Conservation (phyloP, 2,329 filamentous ascomycete genomes). For the Rhinocladiella similis region DNA sequence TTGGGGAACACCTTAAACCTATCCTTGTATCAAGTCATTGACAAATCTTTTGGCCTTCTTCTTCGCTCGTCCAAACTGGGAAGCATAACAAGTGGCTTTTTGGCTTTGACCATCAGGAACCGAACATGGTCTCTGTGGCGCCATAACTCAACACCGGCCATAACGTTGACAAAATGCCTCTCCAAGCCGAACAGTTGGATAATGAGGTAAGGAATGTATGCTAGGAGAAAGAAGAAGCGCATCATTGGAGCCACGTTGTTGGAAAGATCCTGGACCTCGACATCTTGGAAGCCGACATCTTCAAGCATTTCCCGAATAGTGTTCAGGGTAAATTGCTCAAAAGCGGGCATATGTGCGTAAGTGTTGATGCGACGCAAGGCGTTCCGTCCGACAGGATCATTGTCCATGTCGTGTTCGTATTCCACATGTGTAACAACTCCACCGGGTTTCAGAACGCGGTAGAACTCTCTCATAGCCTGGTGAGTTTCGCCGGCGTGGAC, state of each 20-base stretch:
- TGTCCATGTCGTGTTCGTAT: conserved; percentile 50
- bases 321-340: conserved; percentile 32
- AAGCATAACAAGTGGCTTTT: conserved; percentile 20
- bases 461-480: conserved; percentile 48
- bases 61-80: background rate
- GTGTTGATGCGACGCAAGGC: conserved; percentile 19
- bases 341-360: conserved; percentile 37
- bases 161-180: conserved; percentile 32
- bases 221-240: conserved; percentile 49
- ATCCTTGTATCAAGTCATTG: no score
- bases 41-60: no score
- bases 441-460: conserved; percentile 49
- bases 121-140: conserved; percentile 33
- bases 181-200: conserved; percentile 47
- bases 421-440: conserved; percentile 42
- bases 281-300: conserved; percentile 48
- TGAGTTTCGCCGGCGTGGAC: conserved; percentile 54
- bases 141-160: conserved; percentile 21
- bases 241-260: conserved; percentile 51
- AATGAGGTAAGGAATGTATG: conserved; percentile 49
- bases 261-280: conserved; percentile 47
- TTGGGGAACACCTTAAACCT: no score
- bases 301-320: conserved; percentile 40
- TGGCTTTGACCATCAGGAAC: conserved; percentile 29
- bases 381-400: conserved; percentile 29